phyloP scores from a whole-genome alignment of 345 rosid genomes.

The Lepidium africanum region DNA sequence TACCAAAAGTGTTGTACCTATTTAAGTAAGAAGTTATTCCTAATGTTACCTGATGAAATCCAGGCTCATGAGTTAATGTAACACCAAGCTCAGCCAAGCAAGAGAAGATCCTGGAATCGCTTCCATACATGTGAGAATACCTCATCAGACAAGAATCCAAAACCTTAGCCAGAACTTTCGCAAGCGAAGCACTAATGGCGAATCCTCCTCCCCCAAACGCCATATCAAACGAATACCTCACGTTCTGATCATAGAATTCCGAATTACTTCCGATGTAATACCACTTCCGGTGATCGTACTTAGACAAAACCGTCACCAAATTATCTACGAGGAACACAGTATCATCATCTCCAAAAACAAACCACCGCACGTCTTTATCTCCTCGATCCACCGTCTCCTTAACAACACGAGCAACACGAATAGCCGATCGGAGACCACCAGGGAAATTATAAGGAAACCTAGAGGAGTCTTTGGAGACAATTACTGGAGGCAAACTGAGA shows the following conservation, averaged over 20 bases:
- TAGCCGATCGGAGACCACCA: slow-evolving; percentile 69
- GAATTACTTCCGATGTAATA: slow-evolving; percentile 74
- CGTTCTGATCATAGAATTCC: slow-evolving; percentile 75
- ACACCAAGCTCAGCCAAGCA: slow-evolving; percentile 88
- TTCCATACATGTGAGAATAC: slow-evolving; percentile 76
- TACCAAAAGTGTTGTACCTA: not conserved
- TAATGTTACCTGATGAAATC: slow-evolving; percentile 83
- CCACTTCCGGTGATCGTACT: slow-evolving; percentile 73
- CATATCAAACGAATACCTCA: slow-evolving; percentile 76
- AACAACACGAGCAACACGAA: slow-evolving; percentile 80
- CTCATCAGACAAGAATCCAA: slow-evolving; percentile 75
- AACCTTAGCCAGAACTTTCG: slow-evolving; percentile 48
- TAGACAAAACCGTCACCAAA: slow-evolving; percentile 55
- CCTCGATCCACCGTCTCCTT: slow-evolving; percentile 67
- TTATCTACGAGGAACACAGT: slow-evolving; percentile 83
- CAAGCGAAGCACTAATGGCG: slow-evolving; percentile 64
- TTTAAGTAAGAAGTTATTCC: slow-evolving; percentile 19
- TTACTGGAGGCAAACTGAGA: slow-evolving; percentile 44
- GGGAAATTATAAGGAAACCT: slow-evolving; percentile 65
- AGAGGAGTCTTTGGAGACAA: slow-evolving; percentile 55
- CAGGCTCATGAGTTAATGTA: slow-evolving; percentile 73
- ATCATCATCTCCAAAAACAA: slow-evolving; percentile 90
- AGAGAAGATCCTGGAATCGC: slow-evolving; percentile 77
- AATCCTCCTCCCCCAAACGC: slow-evolving; percentile 95
- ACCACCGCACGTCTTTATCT: slow-evolving; percentile 66